These are phyloP conservation scores for Casuarina equisetifolia DNA, from an alignment of 306 rosid genomes.

Conservation along the genomic window DNA sequence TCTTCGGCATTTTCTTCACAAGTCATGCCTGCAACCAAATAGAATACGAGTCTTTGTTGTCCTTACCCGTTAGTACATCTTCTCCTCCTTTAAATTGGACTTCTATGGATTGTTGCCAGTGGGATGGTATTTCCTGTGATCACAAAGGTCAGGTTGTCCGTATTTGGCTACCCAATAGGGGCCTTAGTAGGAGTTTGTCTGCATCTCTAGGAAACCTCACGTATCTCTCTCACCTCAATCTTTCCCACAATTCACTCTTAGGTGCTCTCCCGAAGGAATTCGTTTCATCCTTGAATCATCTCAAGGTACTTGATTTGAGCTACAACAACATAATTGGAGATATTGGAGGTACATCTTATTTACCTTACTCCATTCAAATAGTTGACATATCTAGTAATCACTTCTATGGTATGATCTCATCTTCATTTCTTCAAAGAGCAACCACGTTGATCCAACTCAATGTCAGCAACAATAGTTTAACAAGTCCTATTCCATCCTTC, in stretches of 20 bases:
- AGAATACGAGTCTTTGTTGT: no score
- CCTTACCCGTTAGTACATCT: no score
- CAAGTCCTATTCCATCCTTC: not conserved
- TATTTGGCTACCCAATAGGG: no score
- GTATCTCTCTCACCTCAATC: not conserved
- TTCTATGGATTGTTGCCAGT: no score
- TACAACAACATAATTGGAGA: conserved; percentile 10
- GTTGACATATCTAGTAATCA: conserved; percentile 16
- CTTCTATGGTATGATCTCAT: not conserved
- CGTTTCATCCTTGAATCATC: conserved; percentile 1
- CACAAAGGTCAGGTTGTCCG: no score
- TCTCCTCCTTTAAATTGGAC: no score
- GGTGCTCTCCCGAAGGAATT: not conserved
- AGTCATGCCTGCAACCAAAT: no score
- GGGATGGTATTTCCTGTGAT: no score
- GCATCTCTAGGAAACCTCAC: not conserved
- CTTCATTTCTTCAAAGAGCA: not conserved
- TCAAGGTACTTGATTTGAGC: conserved; percentile 16
- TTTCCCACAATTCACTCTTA: not conserved
- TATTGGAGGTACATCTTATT: not conserved
- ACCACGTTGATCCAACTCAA: not conserved
- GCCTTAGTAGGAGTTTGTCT: not conserved
- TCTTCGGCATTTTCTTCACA: no score
- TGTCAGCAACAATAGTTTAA: not conserved
- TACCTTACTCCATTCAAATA: not conserved